Conservation (phyloP, 2,329 filamentous ascomycete genomes). For the Diaporthe sp. region DNA sequence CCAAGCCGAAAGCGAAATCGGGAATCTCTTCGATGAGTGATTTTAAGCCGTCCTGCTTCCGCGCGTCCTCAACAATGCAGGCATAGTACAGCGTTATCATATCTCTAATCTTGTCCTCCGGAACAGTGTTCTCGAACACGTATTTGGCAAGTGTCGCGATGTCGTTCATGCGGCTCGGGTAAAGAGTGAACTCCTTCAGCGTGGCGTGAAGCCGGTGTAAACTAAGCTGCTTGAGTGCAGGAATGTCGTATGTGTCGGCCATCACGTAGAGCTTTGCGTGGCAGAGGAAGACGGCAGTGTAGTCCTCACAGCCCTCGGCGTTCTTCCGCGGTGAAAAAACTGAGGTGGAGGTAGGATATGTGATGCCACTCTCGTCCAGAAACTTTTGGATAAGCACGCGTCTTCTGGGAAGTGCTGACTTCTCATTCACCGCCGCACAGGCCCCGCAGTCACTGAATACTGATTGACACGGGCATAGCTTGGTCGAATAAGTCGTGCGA, state of each 20-base stretch:
- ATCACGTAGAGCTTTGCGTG: conserved; percentile 43
- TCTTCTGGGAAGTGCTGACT: too few species aligned
- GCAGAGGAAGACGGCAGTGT: conserved; percentile 39
- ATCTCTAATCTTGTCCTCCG: conserved; percentile 32
- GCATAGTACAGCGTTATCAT: conserved; percentile 39
- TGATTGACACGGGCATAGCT: rapidly evolving
- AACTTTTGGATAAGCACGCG: background rate
- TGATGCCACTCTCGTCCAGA: background rate
- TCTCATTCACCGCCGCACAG: background rate
- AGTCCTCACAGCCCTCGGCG: conserved; percentile 38
- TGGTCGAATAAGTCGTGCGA: rapidly evolving
- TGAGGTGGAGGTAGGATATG: background rate
- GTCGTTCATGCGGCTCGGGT: conserved; percentile 34
- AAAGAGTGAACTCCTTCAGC: conserved; percentile 36
- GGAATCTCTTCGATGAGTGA: conserved; percentile 28
- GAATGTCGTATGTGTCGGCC: conserved; percentile 41
- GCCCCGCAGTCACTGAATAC: background rate
- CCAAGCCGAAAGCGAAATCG: conserved; percentile 23
- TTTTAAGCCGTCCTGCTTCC: conserved; percentile 27
- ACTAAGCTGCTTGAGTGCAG: conserved; percentile 19
- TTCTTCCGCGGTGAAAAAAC: conserved; percentile 32
- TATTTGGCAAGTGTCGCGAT: conserved; percentile 31
- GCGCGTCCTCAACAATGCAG: conserved; percentile 40
- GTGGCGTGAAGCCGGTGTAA: conserved; percentile 39
- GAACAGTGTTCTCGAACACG: conserved; percentile 39